Conservation (phyloP, 305 asterid genomes). For the Ilex paraguariensis region DNA sequence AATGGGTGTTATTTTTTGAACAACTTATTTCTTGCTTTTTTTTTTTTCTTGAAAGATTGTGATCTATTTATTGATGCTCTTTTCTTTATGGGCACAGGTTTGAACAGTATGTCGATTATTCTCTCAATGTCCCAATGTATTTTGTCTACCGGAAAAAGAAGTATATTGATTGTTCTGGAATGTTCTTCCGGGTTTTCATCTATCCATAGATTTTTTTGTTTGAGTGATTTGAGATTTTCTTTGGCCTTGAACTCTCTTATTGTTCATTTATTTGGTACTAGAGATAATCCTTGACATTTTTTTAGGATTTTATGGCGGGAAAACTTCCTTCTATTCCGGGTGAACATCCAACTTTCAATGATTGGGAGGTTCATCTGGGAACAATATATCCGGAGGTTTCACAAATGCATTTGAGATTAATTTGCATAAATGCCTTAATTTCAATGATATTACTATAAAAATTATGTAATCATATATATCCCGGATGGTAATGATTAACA, state of each 20-base stretch:
- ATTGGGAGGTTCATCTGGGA: constrained; percentile 96
- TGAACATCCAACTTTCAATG: constrained; percentile 76
- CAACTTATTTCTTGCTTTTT: no score
- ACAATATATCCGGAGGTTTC: constrained; percentile 94
- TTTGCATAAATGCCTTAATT: constrained; percentile 7
- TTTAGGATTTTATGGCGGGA: constrained; percentile 93
- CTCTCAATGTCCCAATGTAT: constrained; percentile 97
- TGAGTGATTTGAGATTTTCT: constrained; percentile 5
- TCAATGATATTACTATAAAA: no score
- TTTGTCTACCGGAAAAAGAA: constrained; percentile 75
- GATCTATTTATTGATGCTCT: no score
- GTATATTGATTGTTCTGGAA: constrained; percentile 72
- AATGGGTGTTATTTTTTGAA: no score
- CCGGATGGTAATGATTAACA: no score
- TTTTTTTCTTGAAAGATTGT: no score
- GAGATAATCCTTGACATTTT: constrained; percentile 11
- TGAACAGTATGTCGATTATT: constrained; percentile 91
- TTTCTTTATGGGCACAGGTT: constrained; percentile 37
- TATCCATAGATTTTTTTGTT: constrained; percentile 6
- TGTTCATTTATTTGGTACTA: constrained; percentile 6
- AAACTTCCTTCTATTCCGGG: constrained; percentile 84
- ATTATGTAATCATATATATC: no score
- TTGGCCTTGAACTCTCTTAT: constrained; percentile 9
- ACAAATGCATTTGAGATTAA: constrained; percentile 6
- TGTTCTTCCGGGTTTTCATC: constrained; percentile 74